phyloP scores from a whole-genome alignment of 495 filamentous ascomycete genomes.

The Xylaria longipes region DNA sequence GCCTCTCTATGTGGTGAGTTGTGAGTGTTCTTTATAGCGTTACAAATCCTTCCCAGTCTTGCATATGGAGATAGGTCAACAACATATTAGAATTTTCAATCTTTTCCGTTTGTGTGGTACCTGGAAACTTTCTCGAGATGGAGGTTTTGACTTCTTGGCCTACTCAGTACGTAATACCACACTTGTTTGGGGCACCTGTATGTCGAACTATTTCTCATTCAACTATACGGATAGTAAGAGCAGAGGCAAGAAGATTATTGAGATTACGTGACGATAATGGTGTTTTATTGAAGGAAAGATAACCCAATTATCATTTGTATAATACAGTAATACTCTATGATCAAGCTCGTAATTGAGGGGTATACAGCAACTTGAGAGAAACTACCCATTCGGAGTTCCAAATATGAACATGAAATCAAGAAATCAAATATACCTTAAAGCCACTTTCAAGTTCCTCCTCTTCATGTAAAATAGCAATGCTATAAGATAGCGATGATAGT shows the following conservation, averaged over 20 bases:
- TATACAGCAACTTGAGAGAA: neutral
- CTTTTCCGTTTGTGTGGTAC: neutral
- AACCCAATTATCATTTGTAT: neutral
- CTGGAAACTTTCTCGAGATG: neutral
- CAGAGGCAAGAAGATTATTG: neutral
- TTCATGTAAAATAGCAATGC: neutral
- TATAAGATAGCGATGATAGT: neutral
- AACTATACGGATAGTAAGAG: neutral
- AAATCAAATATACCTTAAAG: slow-evolving; percentile 19
- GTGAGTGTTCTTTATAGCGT: neutral
- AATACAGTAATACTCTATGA: neutral
- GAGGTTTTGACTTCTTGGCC: neutral
- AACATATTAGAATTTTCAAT: neutral
- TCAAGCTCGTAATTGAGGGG: neutral
- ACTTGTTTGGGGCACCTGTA: neutral
- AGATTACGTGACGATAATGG: neutral
- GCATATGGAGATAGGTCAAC: neutral
- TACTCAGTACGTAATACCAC: neutral
- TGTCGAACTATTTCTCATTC: neutral
- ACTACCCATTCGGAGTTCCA: neutral
- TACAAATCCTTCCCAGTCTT: neutral
- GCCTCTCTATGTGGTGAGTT: neutral
- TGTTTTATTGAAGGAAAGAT: neutral
- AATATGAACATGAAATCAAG: slow-evolving; percentile 26
- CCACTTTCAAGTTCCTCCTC: slow-evolving; percentile 15